These are phyloP conservation scores for Diutina scorzettiae DNA, from an alignment of 1,139 yeast species.

Conservation along the genomic window DNA sequence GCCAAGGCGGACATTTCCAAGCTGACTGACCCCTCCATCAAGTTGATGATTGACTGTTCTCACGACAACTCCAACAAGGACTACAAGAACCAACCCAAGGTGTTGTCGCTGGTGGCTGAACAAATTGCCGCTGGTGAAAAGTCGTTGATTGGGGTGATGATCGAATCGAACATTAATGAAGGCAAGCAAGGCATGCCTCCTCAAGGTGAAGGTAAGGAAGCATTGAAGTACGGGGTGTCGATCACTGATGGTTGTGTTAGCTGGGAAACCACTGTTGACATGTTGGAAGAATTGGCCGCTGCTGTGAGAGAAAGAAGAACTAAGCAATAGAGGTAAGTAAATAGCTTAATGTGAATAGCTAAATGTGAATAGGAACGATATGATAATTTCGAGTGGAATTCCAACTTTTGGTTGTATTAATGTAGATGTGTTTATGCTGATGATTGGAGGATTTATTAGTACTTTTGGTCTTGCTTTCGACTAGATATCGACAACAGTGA, in stretches of 20 bases:
- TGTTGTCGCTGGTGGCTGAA: slow-evolving; percentile 63
- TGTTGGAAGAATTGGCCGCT: slow-evolving; percentile 64
- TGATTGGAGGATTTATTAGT: not conserved
- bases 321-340: not conserved
- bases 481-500: too few relatives aligned
- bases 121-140: slow-evolving; percentile 77
- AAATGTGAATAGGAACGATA: not conserved
- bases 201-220: slow-evolving; percentile 40
- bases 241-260: slow-evolving; percentile 95
- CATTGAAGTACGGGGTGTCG: slow-evolving; percentile 87
- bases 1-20: slow-evolving; percentile 46
- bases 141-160: slow-evolving; percentile 84
- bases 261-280: slow-evolving; percentile 79
- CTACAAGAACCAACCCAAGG: slow-evolving; percentile 89
- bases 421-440: too few relatives aligned
- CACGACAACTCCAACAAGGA: slow-evolving; percentile 95
- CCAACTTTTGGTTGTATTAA: not conserved
- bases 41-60: slow-evolving; percentile 89
- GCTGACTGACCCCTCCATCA: slow-evolving; percentile 25
- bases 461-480: too few relatives aligned
- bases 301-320: slow-evolving; percentile 63
- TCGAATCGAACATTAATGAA: slow-evolving; percentile 85
- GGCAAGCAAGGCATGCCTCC: slow-evolving; percentile 82
- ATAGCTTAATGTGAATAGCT: not conserved
- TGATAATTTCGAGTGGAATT: not conserved